Conservation (phyloP, 441 rosid genomes). For the California macrophylla region DNA sequence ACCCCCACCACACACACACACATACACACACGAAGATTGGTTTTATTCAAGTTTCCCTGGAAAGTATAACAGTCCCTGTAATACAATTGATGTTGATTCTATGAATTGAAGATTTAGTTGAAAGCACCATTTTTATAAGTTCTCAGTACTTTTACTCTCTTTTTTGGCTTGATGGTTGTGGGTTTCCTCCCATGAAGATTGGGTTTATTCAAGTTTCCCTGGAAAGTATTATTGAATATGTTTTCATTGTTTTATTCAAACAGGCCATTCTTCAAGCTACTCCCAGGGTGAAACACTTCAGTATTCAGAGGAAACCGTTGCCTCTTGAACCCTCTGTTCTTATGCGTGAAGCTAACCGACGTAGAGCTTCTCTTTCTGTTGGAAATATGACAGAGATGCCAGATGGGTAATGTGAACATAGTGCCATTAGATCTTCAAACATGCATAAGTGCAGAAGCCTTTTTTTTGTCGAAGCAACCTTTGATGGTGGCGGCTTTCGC, state of each 20-base stretch:
- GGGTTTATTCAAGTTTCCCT: not conserved
- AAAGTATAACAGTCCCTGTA: not conserved
- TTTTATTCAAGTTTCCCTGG: not conserved
- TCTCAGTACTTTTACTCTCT: not conserved
- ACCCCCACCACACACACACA: no score
- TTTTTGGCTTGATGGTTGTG: not conserved
- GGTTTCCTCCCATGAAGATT: not conserved
- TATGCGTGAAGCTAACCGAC: constrained; percentile 87
- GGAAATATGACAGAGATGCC: constrained; percentile 76
- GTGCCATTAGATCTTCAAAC: not conserved
- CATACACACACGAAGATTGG: not conserved
- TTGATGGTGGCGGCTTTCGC: not conserved
- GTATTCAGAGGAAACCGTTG: constrained; percentile 75
- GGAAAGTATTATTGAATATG: not conserved
- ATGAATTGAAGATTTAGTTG: not conserved
- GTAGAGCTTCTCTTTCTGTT: constrained; percentile 97
- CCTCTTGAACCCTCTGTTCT: constrained; percentile 95
- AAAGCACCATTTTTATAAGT: not conserved
- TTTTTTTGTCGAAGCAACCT: not conserved
- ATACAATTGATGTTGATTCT: not conserved
- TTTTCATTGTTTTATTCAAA: constrained; percentile 6
- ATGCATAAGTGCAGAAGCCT: not conserved
- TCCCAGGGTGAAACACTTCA: constrained; percentile 68
- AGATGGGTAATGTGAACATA: constrained; percentile 52
- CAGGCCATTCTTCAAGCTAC: constrained; percentile 76